Base-by-base conservation (phyloP, 2,329 filamentous ascomycete species). In the Dactylonectria estremocensis region DNA sequence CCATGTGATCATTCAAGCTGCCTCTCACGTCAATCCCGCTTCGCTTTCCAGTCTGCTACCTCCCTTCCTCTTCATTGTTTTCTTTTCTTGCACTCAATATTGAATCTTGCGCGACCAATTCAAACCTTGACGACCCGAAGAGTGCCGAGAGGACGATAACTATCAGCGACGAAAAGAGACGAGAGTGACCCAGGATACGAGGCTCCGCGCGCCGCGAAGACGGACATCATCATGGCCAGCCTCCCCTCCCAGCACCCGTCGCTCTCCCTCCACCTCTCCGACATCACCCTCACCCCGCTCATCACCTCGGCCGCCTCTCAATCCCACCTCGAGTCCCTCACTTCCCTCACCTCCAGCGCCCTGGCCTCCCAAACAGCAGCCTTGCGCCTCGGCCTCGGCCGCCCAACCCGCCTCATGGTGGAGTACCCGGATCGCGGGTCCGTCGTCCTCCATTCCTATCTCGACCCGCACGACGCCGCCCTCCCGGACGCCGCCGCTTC, bases 381-480 rank as follows among this genome's bases (percentile, higher is more conserved):
- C 5, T 80, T 81, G 37, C 85, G 88, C 56, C 82, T 90, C 7
- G 84, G 83, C 53, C 83, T 89, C 49, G 89, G 89, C 70, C 74
- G 76, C 7, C 86, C 88, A 3, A 83, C 87, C 74, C 86, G 88
- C 77, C 83, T 91, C 69, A 86, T 90, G 78, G 84, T 90, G 75
- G 88, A 90, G 76, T 87, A 88, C 75, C 80, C 80, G 3, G 79
- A 82, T 45, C 79, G 79, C 55, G 82, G 82, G 22, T 78, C 83
- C 70, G 78, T 84, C 55, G 77, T 85, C 50, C 73, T 85, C 28
- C 80, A 86, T 68, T 85, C 84, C 24, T 88, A 84, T 73, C 77
- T 88, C 67, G 82, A 84, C 64, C 81, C 82, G 24, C 76, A 73
- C 64, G 78, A 79, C 37, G 64, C 72, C 43, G 61, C 53, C 55